Conservation (phyloP, 441 rosid species). For the Lepidium campestre region DNA sequence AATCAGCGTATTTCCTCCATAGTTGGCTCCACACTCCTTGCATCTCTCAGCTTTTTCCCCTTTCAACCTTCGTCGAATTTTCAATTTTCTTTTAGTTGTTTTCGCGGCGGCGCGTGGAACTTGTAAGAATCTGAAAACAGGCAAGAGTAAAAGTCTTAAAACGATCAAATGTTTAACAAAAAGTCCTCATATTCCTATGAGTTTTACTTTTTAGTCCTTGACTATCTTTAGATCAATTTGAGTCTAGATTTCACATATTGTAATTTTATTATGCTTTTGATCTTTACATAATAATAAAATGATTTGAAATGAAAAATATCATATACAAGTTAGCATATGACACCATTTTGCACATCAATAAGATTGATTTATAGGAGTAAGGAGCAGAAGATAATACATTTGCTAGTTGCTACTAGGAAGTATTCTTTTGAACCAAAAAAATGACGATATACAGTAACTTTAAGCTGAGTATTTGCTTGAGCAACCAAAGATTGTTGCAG, state of each 20-base stretch:
- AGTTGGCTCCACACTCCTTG: conserved; percentile 54
- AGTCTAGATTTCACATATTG: background rate
- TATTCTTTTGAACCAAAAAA: conserved; percentile 16
- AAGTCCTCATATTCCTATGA: background rate
- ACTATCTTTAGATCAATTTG: background rate
- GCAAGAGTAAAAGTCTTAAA: background rate
- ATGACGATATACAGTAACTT: conserved; percentile 19
- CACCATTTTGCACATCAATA: background rate
- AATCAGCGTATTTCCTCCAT: conserved; percentile 84
- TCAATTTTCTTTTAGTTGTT: background rate
- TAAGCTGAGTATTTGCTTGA: conserved; percentile 21
- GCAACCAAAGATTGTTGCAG: conserved; percentile 16
- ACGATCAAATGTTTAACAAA: background rate
- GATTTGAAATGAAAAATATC: background rate
- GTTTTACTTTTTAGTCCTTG: background rate
- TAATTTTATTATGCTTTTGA: background rate
- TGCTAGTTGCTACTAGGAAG: background rate
- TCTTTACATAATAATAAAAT: background rate
- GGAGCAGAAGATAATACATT: background rate
- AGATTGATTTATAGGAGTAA: background rate
- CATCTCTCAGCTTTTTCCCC: conserved; percentile 13
- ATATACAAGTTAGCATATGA: background rate
- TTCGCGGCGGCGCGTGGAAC: conserved; percentile 22
- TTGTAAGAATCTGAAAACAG: background rate
- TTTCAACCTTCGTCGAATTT: background rate